A percentile compares a stretch with the other conserved stretches of the same genome.
Conservation (phyloP, 2,329 filamentous ascomycete species). For the Alternaria longipes region DNA sequence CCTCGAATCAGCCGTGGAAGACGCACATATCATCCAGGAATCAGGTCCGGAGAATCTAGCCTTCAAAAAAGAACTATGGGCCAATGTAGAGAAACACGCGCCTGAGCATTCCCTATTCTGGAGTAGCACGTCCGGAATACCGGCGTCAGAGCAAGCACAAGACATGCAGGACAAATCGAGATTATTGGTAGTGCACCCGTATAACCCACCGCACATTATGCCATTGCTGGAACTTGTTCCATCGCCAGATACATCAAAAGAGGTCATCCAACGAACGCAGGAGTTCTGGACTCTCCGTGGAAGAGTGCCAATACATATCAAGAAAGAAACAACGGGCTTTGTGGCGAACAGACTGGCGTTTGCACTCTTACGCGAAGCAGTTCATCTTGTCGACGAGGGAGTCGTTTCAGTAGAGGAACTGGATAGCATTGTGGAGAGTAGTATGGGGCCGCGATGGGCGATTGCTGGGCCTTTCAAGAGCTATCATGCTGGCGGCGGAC, state of each 20-base stretch:
- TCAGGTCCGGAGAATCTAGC: conserved; percentile 64
- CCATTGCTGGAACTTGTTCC: conserved; percentile 68
- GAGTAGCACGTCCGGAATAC: conserved; percentile 67
- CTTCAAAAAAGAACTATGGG: conserved; percentile 64
- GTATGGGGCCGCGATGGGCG: conserved; percentile 40
- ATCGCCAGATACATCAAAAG: conserved; percentile 52
- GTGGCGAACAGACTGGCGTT: conserved; percentile 68
- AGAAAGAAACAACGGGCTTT: conserved; percentile 64
- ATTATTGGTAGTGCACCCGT: conserved; percentile 67
- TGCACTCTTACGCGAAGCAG: conserved; percentile 64
- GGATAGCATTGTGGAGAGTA: conserved; percentile 56
- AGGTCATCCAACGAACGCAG: conserved; percentile 53
- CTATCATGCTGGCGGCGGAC: conserved; percentile 67
- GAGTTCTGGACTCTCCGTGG: conserved; percentile 57
- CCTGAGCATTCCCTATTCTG: conserved; percentile 60
- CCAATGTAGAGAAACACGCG: conserved; percentile 59
- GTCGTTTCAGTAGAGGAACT: conserved; percentile 63
- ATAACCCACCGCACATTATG: conserved; percentile 70
- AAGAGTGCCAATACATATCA: conserved; percentile 60
- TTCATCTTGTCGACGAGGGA: conserved; percentile 62
- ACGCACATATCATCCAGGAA: conserved; percentile 66
- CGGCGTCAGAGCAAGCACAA: conserved; percentile 59
- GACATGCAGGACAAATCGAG: conserved; percentile 56
- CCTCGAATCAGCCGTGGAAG: conserved; percentile 55
- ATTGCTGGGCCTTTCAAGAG: conserved; percentile 64